phyloP scores from a whole-genome alignment of 1,139 yeast genomes.

The Yamadazyma membranifaciens region DNA sequence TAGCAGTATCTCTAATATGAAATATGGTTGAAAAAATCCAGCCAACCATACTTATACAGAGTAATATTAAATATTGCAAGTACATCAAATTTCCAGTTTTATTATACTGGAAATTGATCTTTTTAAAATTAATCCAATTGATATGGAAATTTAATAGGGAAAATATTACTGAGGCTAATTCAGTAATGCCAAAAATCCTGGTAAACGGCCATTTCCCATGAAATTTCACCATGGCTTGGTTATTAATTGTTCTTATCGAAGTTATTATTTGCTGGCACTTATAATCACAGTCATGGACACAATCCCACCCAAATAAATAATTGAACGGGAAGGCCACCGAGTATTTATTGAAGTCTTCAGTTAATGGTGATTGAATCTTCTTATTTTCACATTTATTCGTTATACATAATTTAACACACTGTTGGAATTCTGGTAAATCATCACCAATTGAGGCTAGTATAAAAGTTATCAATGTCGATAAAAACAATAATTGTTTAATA shows the following conservation, averaged over 20 bases:
- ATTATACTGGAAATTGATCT: constrained; percentile 27
- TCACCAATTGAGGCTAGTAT: constrained; percentile 27
- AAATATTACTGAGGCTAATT: constrained; percentile 35
- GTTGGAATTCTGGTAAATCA: constrained; percentile 24
- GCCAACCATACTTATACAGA: constrained; percentile 32
- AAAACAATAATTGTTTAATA: too few species aligned
- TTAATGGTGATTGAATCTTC: constrained; percentile 11
- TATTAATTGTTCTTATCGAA: constrained; percentile 18
- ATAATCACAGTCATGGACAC: constrained; percentile 40
- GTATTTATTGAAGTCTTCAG: constrained; percentile 16
- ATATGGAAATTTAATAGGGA: constrained; percentile 39
- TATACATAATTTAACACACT: constrained; percentile 18
- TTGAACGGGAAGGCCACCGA: constrained; percentile 17
- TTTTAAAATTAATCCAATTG: constrained; percentile 30
- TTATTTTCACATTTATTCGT: constrained; percentile 11
- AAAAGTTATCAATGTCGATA: too few species aligned
- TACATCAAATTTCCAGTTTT: constrained; percentile 25
- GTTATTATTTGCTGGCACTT: constrained; percentile 42
- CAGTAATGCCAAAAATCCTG: constrained; percentile 39
- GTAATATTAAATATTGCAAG: constrained; percentile 29
- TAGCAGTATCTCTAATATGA: constrained; percentile 38
- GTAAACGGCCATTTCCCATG: constrained; percentile 49
- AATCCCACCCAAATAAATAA: constrained; percentile 33
- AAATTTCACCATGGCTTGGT: constrained; percentile 36
- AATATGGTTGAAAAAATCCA: constrained; percentile 42